These are phyloP conservation scores for Curvularia spicifera DNA, from an alignment of 2,329 filamentous ascomycete species.

Conservation along the genomic window DNA sequence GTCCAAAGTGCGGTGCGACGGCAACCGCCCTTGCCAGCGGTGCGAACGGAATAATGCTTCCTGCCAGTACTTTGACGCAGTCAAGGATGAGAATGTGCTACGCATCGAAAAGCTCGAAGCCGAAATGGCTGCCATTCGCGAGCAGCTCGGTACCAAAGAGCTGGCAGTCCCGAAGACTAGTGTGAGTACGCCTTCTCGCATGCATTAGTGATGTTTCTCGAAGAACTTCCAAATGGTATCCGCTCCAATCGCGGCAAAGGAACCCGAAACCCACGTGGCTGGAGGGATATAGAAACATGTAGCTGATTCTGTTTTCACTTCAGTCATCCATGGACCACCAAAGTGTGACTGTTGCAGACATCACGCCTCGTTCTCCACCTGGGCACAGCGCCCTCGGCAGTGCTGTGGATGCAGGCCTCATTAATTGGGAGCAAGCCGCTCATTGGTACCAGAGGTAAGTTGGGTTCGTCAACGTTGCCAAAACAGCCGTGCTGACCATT, in stretches of 20 bases:
- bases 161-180: slow-evolving; percentile 1
- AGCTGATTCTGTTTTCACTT: slow-evolving; percentile 4
- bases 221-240: neutral
- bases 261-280: neutral
- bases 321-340: slow-evolving; percentile 7
- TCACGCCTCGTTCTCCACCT: slow-evolving; percentile 6
- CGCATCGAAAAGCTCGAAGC: slow-evolving; percentile 39
- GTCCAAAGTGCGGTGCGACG: slow-evolving; percentile 45
- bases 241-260: neutral
- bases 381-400: slow-evolving; percentile 18
- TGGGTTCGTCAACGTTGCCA: neutral
- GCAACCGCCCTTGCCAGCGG: slow-evolving; percentile 39
- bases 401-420: slow-evolving; percentile 33
- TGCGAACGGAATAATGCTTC: slow-evolving; percentile 33
- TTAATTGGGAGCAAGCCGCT: slow-evolving; percentile 36
- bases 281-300: neutral
- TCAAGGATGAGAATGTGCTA: slow-evolving; percentile 32
- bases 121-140: slow-evolving; percentile 27
- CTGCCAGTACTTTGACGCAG: slow-evolving; percentile 38
- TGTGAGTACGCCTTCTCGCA: slow-evolving; percentile 3
- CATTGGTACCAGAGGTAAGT: slow-evolving; percentile 35
- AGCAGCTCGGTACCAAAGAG: slow-evolving; percentile 9
- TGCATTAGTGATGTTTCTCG: neutral
- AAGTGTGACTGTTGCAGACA: slow-evolving; percentile 2
- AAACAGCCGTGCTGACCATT: slow-evolving; percentile 8